phyloP scores from a whole-genome alignment of 305 asterid genomes.

The Fraxinus latifolia region DNA sequence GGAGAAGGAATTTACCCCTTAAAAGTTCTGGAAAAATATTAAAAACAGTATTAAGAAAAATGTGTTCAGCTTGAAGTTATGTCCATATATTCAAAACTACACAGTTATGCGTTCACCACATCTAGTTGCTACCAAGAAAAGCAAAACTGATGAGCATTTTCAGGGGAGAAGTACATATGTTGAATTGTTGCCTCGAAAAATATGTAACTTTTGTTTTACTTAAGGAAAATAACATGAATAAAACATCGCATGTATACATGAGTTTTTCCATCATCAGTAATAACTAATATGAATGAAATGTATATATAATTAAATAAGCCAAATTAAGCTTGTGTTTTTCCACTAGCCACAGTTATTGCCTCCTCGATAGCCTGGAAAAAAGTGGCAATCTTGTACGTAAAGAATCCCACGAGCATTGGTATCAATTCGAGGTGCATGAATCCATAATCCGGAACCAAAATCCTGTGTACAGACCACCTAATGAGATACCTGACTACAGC shows the following conservation, averaged over 20 bases:
- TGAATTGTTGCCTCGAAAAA: neutral
- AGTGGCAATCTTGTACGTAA: slow-evolving; percentile 91
- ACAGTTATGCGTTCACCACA: neutral
- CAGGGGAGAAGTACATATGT: neutral
- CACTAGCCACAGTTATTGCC: slow-evolving; percentile 35
- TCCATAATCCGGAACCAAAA: slow-evolving; percentile 83
- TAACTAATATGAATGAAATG: neutral
- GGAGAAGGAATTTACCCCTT: too few species aligned
- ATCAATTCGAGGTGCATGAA: slow-evolving; percentile 75
- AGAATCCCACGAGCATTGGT: slow-evolving; percentile 91
- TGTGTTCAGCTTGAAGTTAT: too few species aligned
- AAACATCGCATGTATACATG: neutral
- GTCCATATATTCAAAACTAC: neutral
- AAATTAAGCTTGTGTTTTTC: slow-evolving; percentile 37
- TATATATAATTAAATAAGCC: neutral
- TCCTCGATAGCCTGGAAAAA: slow-evolving; percentile 75
- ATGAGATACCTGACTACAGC: neutral
- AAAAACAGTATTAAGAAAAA: too few species aligned
- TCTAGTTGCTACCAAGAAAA: neutral
- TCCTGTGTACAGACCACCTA: slow-evolving; percentile 38
- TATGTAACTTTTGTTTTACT: neutral
- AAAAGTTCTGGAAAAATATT: too few species aligned
- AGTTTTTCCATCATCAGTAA: neutral
- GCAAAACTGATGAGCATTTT: neutral
- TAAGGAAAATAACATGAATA: neutral